Conservation (phyloP, 352 stramenopile species). For the Phytophthora podocarpi region DNA sequence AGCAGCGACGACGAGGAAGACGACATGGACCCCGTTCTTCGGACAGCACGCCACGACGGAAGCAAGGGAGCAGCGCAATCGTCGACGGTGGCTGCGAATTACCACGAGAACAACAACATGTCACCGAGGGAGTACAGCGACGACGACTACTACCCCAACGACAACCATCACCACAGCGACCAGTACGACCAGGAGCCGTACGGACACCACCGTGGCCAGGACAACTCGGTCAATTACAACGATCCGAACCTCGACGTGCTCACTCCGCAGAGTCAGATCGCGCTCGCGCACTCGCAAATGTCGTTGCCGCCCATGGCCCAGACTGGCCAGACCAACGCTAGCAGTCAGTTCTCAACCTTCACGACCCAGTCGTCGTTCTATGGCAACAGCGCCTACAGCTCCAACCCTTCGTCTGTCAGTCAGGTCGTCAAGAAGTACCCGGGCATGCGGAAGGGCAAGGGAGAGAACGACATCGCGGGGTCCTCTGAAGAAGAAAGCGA, state of each 20-base stretch:
- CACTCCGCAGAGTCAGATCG: slow-evolving; percentile 69
- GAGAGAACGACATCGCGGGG: slow-evolving; percentile 40
- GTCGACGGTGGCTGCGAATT: slow-evolving; percentile 39
- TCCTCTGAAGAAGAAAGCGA: slow-evolving; percentile 46
- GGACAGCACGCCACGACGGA: slow-evolving; percentile 7
- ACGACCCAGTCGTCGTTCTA: slow-evolving; percentile 34
- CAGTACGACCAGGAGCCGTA: slow-evolving; percentile 38
- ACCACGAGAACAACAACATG: slow-evolving; percentile 39
- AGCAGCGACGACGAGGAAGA: slow-evolving; percentile 41
- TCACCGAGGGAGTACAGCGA: slow-evolving; percentile 32
- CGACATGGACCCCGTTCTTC: slow-evolving; percentile 33
- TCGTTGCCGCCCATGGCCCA: slow-evolving; percentile 45
- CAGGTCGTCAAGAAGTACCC: slow-evolving; percentile 36
- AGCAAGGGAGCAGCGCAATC: slow-evolving; percentile 24
- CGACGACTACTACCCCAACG: slow-evolving; percentile 20
- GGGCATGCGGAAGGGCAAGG: slow-evolving; percentile 16
- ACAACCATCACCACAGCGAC: slow-evolving; percentile 9
- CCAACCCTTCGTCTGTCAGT: slow-evolving; percentile 13
- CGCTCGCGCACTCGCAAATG: slow-evolving; percentile 40
- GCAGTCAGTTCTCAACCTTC: slow-evolving; percentile 39
- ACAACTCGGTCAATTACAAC: slow-evolving; percentile 41
- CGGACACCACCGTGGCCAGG: slow-evolving; percentile 1
- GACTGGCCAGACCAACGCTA: slow-evolving; percentile 16
- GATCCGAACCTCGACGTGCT: slow-evolving; percentile 62
- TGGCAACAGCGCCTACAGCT: slow-evolving; percentile 27